Evolutionary conservation across 805 yeast species (phyloP).

Genomic region (Saccharomycopsis fibuligera): DNA sequence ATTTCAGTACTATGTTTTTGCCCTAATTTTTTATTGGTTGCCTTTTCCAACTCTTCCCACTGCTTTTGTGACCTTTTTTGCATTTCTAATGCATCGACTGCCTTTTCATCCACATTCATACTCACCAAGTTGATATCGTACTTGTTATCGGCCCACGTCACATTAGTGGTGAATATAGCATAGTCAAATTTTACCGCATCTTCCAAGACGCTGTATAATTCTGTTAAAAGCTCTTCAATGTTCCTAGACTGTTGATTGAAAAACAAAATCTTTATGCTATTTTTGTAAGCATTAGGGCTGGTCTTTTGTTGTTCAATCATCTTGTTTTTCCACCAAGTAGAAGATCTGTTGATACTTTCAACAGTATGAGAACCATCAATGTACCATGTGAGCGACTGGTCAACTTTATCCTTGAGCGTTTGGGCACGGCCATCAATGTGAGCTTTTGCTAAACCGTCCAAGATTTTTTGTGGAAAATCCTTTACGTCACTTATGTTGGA

Average conservation of each 20-base stretch:
- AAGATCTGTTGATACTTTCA: constrained; percentile 80
- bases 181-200: constrained; percentile 53
- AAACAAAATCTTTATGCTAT: constrained; percentile 43
- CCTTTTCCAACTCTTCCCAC: constrained; percentile 54
- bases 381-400: constrained; percentile 58
- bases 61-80: constrained; percentile 67
- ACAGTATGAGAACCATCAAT: constrained; percentile 95
- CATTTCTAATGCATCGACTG: constrained; percentile 71
- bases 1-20: constrained; percentile 33
- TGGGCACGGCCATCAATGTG: constrained; percentile 98
- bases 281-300: not conserved
- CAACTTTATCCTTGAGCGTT: constrained; percentile 39
- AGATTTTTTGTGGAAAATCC: constrained; percentile 42
- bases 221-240: constrained; percentile 54
- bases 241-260: constrained; percentile 96
- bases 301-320: constrained; percentile 26
- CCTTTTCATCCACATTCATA: constrained; percentile 71
- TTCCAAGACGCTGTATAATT: constrained; percentile 40
- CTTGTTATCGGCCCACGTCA: constrained; percentile 79
- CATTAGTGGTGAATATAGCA: constrained; percentile 82
- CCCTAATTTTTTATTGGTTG: constrained; percentile 56
- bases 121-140: constrained; percentile 82
- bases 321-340: constrained; percentile 57
- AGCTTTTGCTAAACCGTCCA: constrained; percentile 57
- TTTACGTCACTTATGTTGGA: constrained; percentile 21